Evolutionary conservation across 805 yeast species (phyloP), one percentile per base, ranked within the genome.

Genomic region (Barnettozyma sucrosica): DNA sequence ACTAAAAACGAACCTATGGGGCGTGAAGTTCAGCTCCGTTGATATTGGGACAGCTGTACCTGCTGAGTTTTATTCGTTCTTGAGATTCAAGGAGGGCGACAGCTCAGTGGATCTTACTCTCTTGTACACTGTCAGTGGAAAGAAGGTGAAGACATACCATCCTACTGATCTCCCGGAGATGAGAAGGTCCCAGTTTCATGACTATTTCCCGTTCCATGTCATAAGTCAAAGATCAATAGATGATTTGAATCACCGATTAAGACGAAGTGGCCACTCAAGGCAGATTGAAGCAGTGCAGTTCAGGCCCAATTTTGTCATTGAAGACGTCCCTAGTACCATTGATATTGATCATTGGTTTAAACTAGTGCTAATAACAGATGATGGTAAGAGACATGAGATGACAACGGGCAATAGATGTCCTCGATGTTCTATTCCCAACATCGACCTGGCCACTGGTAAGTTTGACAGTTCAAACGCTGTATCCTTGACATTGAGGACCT

Each of bases 381-480:
- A 24, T 5, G 20, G 25, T 3, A 14, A 6, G 16, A 33, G 26
- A 11, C 54, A 50, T 16, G n/a, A 41, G 10, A 50, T 55, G 57
- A 44, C 51, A 7, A 45, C 46, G 14, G 55, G 53, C 2, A 52
- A 53, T 20, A 54, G 52, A 41, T 48, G 53, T 45, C 56, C 58
- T 21, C 36, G 60, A 36, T 56, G 60, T 46, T 36, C 46, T 8
- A 48, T 56, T 26, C 55, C 58, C 7, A 56, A 56, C 44, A 54
- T 56, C 4, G 49, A 47, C 6, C 24, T 55, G 11, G 36, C 41
- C 0, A 48, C 44, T 4, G 60, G 60, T 4, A 36, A 25, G 6
- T 46, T 56, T 25, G 58, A 55, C 33, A 51, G 50, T 37, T 28
- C 44, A 20, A 48, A 41, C 26, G 36, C 49, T 14, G 58, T 51